Percentiles rank a stretch among this genome's conserved stretches.
These are phyloP conservation scores for Alnus glutinosa DNA, from an alignment of 306 rosid species.

Conservation along the genomic window DNA sequence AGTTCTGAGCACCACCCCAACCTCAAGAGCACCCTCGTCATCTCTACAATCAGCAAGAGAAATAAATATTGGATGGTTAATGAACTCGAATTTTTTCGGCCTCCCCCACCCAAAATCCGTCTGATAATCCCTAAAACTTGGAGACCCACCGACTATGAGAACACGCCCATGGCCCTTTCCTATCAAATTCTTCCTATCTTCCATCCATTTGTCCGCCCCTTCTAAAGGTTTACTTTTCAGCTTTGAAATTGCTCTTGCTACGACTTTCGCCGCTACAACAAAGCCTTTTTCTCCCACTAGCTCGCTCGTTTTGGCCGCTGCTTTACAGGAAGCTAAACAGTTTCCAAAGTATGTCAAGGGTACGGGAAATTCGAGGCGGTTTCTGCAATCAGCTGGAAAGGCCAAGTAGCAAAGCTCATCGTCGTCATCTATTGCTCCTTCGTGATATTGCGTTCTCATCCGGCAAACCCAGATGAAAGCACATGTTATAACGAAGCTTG, in stretches of 20 bases:
- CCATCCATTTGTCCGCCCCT: slow-evolving; percentile 35
- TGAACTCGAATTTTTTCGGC: slow-evolving; percentile 41
- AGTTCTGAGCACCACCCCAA: slow-evolving; percentile 37
- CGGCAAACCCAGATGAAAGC: slow-evolving; percentile 42
- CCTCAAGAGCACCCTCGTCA: slow-evolving; percentile 31
- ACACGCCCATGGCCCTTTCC: not conserved
- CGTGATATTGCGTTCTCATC: slow-evolving; percentile 6
- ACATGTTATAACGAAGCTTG: slow-evolving; percentile 30
- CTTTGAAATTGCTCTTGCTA: slow-evolving; percentile 29
- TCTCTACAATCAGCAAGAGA: slow-evolving; percentile 36
- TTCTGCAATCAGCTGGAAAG: slow-evolving; percentile 44
- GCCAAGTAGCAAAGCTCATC: not conserved
- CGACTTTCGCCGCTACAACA: slow-evolving; percentile 20
- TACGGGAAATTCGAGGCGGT: slow-evolving; percentile 18
- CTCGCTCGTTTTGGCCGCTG: not conserved
- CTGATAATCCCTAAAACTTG: slow-evolving; percentile 32
- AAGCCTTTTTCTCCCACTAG: slow-evolving; percentile 39
- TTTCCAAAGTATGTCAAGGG: slow-evolving; percentile 51
- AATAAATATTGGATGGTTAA: slow-evolving; percentile 13
- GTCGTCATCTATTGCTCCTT: not conserved
- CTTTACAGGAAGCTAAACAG: slow-evolving; percentile 18
- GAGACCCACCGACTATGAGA: slow-evolving; percentile 36
- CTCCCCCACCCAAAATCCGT: slow-evolving; percentile 67
- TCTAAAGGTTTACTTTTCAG: slow-evolving; percentile 23
- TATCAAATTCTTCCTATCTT: slow-evolving; percentile 8